phyloP scores from a whole-genome alignment of 2,329 filamentous ascomycete species.

The Colletotrichum sp. region DNA sequence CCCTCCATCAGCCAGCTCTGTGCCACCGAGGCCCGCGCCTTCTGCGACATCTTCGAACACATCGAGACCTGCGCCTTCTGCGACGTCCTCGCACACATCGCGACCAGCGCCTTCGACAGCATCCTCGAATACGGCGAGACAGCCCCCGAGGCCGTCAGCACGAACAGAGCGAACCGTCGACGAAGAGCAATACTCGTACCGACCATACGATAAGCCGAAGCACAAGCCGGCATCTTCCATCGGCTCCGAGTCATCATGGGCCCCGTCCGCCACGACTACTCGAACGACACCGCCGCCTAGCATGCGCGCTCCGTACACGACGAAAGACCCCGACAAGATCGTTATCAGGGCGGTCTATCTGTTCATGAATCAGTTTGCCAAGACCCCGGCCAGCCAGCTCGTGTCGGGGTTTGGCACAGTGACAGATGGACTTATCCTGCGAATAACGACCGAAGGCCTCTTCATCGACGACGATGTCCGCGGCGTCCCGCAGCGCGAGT shows the following conservation, averaged over 20 bases:
- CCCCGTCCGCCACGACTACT: conserved; percentile 82
- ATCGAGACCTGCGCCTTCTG: conserved; percentile 26
- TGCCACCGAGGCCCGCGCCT: conserved; percentile 27
- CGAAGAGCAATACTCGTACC: conserved; percentile 74
- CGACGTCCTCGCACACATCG: conserved; percentile 6
- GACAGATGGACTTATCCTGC: conserved; percentile 89
- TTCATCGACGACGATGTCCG: conserved; percentile 98
- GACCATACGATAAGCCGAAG: conserved; percentile 76
- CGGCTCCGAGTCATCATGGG: conserved; percentile 83
- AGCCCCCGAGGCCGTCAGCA: conserved; percentile 54
- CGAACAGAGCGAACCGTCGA: conserved; percentile 67
- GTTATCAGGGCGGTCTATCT: conserved; percentile 91
- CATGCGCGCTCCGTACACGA: conserved; percentile 78
- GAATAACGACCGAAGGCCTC: conserved; percentile 90
- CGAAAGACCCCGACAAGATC: conserved; percentile 94
- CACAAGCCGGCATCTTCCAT: conserved; percentile 72
- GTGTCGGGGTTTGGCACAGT: conserved; percentile 84
- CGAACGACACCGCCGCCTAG: conserved; percentile 85
- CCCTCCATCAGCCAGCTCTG: conserved; percentile 19
- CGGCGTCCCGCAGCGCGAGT: conserved; percentile 91
- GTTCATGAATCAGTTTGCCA: conserved; percentile 88
- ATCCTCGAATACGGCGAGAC: conserved; percentile 32
- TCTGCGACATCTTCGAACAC: not conserved
- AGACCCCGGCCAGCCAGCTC: conserved; percentile 89
- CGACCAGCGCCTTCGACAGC: conserved; percentile 26